These are phyloP conservation scores for Lentinula sp. DNA, from an alignment of 768 basidiomycete species.

Conservation along the genomic window DNA sequence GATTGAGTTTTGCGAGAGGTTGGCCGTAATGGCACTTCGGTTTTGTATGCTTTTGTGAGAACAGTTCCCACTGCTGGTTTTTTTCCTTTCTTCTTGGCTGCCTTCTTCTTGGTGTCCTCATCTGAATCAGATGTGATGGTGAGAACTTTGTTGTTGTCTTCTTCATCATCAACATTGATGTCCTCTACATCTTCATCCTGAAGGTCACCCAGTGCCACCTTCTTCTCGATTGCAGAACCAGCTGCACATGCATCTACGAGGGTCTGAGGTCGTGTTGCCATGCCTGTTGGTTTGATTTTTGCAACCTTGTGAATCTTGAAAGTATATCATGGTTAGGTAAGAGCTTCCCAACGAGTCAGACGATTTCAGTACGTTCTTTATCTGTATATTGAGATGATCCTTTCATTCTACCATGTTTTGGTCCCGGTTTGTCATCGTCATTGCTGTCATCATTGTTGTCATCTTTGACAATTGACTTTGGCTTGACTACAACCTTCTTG, in stretches of 20 bases:
- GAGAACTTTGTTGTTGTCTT: background rate
- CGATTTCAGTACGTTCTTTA: background rate
- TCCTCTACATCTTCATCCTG: background rate
- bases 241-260: no score
- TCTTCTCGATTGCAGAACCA: background rate
- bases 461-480: no score
- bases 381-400: background rate
- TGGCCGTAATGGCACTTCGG: background rate
- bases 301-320: no score
- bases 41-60: background rate
- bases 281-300: no score
- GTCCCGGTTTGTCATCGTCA: background rate
- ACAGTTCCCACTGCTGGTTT: background rate
- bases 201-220: background rate
- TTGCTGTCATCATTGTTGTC: no score
- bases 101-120: no score
- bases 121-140: background rate
- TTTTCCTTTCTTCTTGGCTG: background rate
- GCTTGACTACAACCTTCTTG: no score
- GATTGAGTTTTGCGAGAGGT: background rate
- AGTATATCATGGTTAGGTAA: background rate
- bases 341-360: background rate
- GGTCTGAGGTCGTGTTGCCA: no score
- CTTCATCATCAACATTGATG: background rate
- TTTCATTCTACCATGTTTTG: background rate